Percentiles rank a stretch among this genome's conserved stretches.
These are phyloP conservation scores for Tricholoma terreum DNA, from an alignment of 768 basidiomycete species.

Conservation along the genomic window DNA sequence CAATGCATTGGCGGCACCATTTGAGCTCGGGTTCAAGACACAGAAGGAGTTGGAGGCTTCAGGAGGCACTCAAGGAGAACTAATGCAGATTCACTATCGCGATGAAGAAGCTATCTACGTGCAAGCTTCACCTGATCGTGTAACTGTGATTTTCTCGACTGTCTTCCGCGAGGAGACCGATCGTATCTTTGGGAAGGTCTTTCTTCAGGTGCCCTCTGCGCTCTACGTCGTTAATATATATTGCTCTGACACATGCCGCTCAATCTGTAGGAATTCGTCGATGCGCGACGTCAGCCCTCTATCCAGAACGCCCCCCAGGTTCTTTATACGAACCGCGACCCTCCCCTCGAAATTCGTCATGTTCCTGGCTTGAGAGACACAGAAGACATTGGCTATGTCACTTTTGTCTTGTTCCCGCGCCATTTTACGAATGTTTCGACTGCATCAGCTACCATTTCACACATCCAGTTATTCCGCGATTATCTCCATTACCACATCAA, in stretches of 20 bases:
- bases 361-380: conserved; percentile 74
- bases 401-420: conserved; percentile 95
- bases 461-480: conserved; percentile 95
- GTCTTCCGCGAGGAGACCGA: conserved; percentile 97
- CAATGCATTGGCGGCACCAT: conserved; percentile 92
- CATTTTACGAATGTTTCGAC: conserved; percentile 76
- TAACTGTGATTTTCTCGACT: conserved; percentile 97
- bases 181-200: conserved; percentile 95
- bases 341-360: conserved; percentile 94
- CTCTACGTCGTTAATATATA: not conserved
- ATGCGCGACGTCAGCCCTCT: conserved; percentile 89
- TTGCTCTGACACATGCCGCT: conserved; percentile 4
- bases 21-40: conserved; percentile 80
- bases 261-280: conserved; percentile 85
- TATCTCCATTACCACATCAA: conserved; percentile 99
- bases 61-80: conserved; percentile 63
- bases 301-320: conserved; percentile 98
- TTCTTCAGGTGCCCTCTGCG: conserved; percentile 73
- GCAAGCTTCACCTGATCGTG: conserved; percentile 89
- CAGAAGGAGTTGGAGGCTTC: conserved; percentile 84
- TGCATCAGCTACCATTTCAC: conserved; percentile 82
- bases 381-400: conserved; percentile 94
- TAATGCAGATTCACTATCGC: conserved; percentile 93
- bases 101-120: conserved; percentile 98
- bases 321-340: conserved; percentile 89